phyloP scores from a whole-genome alignment of 1,284 basidiomycete genomes.

The Xerocomus cyaneibrunnescens region DNA sequence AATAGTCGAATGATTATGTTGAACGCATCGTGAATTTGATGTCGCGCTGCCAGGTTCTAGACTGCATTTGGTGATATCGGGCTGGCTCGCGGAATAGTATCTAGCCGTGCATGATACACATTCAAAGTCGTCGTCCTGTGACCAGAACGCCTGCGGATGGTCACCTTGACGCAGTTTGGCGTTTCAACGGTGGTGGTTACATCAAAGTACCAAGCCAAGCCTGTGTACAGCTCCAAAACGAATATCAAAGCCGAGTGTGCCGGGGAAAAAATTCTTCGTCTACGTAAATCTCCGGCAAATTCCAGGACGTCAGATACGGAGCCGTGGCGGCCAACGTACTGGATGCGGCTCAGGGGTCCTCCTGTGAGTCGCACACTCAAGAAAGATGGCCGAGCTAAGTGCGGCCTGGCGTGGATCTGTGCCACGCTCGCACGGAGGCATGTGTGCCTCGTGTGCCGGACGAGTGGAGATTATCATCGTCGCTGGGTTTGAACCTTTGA shows the following conservation, averaged over 20 bases:
- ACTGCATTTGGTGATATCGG: slow-evolving; percentile 17
- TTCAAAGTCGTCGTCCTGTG: slow-evolving; percentile 6
- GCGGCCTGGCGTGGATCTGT: too few relatives aligned
- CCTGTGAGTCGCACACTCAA: too few relatives aligned
- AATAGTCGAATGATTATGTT: slow-evolving; percentile 1
- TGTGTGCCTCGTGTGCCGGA: slow-evolving; percentile 2
- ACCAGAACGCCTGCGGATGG: not conserved
- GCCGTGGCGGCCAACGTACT: slow-evolving; percentile 12
- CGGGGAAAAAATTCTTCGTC: not conserved
- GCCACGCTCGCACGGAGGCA: slow-evolving; percentile 6
- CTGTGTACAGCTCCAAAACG: not conserved
- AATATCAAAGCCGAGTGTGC: not conserved
- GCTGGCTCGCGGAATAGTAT: not conserved
- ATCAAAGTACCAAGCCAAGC: not conserved
- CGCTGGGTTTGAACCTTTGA: slow-evolving; percentile 24
- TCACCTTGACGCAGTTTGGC: too few relatives aligned
- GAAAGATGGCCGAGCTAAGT: not conserved
- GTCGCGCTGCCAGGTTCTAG: slow-evolving; percentile 5
- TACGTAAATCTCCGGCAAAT: slow-evolving; percentile 15
- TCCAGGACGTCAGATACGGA: slow-evolving; percentile 1
- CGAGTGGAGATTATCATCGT: slow-evolving; percentile 20
- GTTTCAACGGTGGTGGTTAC: too few relatives aligned
- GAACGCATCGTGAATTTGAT: slow-evolving; percentile 3
- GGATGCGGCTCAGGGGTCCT: too few relatives aligned
- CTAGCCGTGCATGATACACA: slow-evolving; percentile 2